Conservation (phyloP, 1,139 yeast genomes). For the Suhomyces anneliseae region DNA sequence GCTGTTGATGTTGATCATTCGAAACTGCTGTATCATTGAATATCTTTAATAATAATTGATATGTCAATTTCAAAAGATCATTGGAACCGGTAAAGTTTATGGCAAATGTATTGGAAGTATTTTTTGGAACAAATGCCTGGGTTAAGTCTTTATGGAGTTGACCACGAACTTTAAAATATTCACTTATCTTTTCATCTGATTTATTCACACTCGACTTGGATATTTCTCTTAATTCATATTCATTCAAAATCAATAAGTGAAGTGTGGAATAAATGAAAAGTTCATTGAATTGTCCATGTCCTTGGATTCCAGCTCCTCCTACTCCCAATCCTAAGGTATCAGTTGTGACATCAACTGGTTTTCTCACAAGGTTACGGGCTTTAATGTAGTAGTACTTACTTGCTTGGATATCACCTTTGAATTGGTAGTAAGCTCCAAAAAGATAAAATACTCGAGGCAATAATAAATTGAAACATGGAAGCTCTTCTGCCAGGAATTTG, state of each 20-base stretch:
- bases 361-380: conserved; percentile 21
- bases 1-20: conserved; percentile 1
- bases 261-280: conserved; percentile 27
- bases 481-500: conserved; percentile 33
- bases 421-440: conserved; percentile 39
- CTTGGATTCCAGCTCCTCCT: conserved; percentile 20
- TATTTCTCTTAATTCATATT: conserved; percentile 21
- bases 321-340: conserved; percentile 23
- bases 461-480: conserved; percentile 29
- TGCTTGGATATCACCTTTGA: conserved; percentile 31
- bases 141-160: conserved; percentile 21
- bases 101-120: conserved; percentile 20
- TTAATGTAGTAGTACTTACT: conserved; percentile 41
- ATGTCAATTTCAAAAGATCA: conserved; percentile 15
- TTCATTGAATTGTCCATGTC: conserved; percentile 23
- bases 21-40: conserved; percentile 10
- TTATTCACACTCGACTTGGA: conserved; percentile 7
- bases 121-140: conserved; percentile 15
- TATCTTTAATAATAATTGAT: conserved; percentile 11
- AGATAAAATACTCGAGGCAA: conserved; percentile 38
- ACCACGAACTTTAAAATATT: conserved; percentile 17
- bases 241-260: conserved; percentile 26
- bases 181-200: conserved; percentile 10
- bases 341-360: not conserved
- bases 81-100: conserved; percentile 21